These are phyloP conservation scores for Geranium incanum DNA, from an alignment of 441 rosid genomes.

Conservation along the genomic window DNA sequence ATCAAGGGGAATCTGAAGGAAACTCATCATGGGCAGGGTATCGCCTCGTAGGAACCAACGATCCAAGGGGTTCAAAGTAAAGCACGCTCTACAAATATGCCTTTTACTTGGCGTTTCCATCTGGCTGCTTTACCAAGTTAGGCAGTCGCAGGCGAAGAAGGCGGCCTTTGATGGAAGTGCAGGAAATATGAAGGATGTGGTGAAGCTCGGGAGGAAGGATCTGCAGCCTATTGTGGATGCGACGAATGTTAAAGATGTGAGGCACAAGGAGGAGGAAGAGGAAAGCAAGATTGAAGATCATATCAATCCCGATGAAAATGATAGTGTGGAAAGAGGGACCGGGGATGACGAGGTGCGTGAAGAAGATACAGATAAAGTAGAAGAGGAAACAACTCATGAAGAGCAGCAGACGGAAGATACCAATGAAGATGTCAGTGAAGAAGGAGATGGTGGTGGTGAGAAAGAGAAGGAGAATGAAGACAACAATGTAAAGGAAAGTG, in stretches of 20 bases:
- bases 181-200: conserved; percentile 9
- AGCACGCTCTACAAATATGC: conserved; percentile 24
- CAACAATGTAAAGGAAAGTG: conserved; percentile 2
- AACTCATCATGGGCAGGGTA: conserved; percentile 19
- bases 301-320: background rate
- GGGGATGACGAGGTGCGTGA: background rate
- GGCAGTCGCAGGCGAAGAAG: conserved; percentile 26
- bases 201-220: conserved; percentile 25
- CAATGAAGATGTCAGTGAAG: background rate
- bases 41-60: conserved; percentile 25
- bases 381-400: conserved; percentile 2
- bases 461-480: conserved; percentile 1
- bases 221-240: conserved; percentile 17
- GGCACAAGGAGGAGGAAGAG: conserved; percentile 21
- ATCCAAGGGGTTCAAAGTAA: conserved; percentile 27
- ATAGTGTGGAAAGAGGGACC: background rate
- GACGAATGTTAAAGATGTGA: background rate
- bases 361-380: background rate
- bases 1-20: background rate
- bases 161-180: conserved; percentile 15
- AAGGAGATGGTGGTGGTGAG: background rate
- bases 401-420: conserved; percentile 2
- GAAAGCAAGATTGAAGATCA: conserved; percentile 19
- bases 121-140: conserved; percentile 28
- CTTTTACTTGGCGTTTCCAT: conserved; percentile 22